Percentiles rank a stretch among this genome's conserved stretches.
phyloP scores from a whole-genome alignment of 2,329 filamentous ascomycete genomes.

The Tolypocladium album region DNA sequence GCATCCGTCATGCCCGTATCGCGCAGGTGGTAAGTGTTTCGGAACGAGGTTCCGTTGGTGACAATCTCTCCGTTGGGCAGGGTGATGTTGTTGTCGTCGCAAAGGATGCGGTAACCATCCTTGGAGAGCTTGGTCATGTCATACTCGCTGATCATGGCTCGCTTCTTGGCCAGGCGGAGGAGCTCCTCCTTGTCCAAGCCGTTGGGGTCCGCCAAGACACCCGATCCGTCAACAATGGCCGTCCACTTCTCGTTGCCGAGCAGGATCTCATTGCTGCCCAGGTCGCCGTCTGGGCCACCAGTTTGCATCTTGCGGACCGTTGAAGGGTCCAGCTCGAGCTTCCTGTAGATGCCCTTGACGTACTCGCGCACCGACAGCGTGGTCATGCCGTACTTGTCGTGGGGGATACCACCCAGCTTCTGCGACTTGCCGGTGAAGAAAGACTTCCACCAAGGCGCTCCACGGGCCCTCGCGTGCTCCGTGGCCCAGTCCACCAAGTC shows the following conservation, averaged over 20 bases:
- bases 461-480: constrained; percentile 75
- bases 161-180: constrained; percentile 69
- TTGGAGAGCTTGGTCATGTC: constrained; percentile 76
- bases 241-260: constrained; percentile 94
- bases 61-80: constrained; percentile 80
- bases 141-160: constrained; percentile 83
- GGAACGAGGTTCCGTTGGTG: constrained; percentile 87
- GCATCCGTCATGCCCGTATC: constrained; percentile 66
- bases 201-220: constrained; percentile 86
- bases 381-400: constrained; percentile 96
- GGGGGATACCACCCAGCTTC: constrained; percentile 89
- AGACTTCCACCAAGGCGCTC: constrained; percentile 98
- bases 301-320: constrained; percentile 92
- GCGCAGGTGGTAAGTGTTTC: constrained; percentile 93
- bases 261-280: constrained; percentile 96
- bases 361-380: constrained; percentile 94
- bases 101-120: constrained; percentile 81
- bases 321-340: constrained; percentile 78
- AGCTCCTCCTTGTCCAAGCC: constrained; percentile 81
- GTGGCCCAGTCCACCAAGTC: constrained; percentile 99
- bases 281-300: constrained; percentile 89
- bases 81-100: constrained; percentile 82
- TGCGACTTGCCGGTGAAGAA: constrained; percentile 99
- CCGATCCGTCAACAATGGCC: constrained; percentile 89
- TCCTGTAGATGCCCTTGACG: constrained; percentile 92